A percentile compares a stretch with the other conserved stretches of the same genome.
Evolutionary conservation across 2,329 filamentous ascomycete species (phyloP).

Genomic region (Venturia aucupariae): DNA sequence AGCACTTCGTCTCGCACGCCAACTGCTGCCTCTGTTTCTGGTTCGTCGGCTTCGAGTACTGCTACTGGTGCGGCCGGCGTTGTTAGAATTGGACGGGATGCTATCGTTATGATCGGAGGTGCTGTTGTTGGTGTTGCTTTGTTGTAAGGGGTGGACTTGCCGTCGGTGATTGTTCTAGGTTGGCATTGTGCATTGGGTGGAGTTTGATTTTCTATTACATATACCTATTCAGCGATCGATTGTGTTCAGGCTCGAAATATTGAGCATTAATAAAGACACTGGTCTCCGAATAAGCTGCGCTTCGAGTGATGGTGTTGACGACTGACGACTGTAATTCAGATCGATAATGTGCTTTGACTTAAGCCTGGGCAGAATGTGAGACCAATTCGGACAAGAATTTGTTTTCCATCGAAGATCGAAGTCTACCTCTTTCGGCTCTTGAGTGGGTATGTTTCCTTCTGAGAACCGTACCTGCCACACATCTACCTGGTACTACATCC

Average conservation of each 20-base stretch:
- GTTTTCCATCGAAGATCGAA: not conserved
- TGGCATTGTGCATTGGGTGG: not conserved
- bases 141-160: not conserved
- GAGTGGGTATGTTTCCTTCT: too few species aligned
- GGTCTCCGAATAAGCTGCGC: not conserved
- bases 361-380: too few species aligned
- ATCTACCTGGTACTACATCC: not conserved
- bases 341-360: too few species aligned
- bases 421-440: too few species aligned
- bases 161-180: not conserved
- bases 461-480: too few species aligned
- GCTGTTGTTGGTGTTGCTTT: conserved; percentile 6
- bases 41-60: not conserved
- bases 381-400: not conserved
- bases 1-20: not conserved
- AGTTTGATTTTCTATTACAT: not conserved
- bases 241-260: not conserved
- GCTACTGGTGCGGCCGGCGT: not conserved
- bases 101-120: not conserved
- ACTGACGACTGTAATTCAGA: too few species aligned
- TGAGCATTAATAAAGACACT: not conserved
- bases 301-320: not conserved
- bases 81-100: conserved; percentile 2
- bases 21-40: not conserved
- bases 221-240: not conserved